Base-by-base conservation (phyloP, 129 eudicot species). In the Arctium lappa region DNA sequence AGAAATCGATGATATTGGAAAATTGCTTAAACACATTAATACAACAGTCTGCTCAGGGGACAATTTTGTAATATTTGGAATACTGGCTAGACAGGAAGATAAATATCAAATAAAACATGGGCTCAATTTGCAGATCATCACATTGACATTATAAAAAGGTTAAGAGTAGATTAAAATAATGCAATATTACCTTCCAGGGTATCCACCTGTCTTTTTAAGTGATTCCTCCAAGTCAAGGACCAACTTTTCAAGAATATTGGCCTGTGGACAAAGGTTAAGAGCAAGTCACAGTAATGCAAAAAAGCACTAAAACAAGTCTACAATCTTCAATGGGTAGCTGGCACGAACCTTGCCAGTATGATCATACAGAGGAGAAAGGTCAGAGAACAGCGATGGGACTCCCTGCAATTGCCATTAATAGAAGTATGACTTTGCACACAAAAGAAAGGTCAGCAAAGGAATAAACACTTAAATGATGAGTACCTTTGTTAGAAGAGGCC, bases 331-430 rank as follows among this genome's bases (percentile, higher is more conserved):
- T n/a, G 37, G 34, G 3, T 68, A 72, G 33, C 63, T 68, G 29
- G 81, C 74, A 88, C 98, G 83, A 69, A 96, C 99, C 99, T 96
- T 96, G 81, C 91, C 99, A 85, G 91, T 86, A 75, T 93, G 97
- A 81, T 96, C 91, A 81, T 96, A 96, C 56, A 96, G 90, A n/a
- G 99, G 98, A 88, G 98, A 96, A 44, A 96, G 96, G 83, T 96
- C 99, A 18, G 99, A 96, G 83, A 96, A 96, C 62, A 96, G 87
- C 32, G 99, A 96, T 2, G 99, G 99, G 74, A 96, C 97, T 11
- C 99, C 99, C 99, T 96, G 82, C 73, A 84, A 42, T 53, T 48
- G 48, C 29, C 85, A 84, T n/a, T 29, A 83, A 13, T 15, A 72
- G 29, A 80, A 38, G 40, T 62, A 78, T 87, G 65, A 79, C 81